Evolutionary conservation across 148 eudicot genomes (phyloP), one percentile per base, ranked within the genome.

Genomic region (Hydrangea macrophylla): DNA sequence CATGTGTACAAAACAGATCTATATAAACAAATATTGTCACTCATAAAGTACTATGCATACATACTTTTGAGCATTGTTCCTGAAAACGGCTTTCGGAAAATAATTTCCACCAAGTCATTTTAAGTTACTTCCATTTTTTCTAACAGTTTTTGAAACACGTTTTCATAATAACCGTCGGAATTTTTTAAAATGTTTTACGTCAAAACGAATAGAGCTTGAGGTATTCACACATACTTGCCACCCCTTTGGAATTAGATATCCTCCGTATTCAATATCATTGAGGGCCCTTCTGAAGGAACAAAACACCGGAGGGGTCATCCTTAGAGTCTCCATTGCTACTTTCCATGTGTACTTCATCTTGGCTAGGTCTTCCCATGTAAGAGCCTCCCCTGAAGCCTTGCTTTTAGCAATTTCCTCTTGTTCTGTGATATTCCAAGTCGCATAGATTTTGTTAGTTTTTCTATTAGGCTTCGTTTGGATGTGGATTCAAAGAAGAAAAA

Each of bases 261-360:
- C 70, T 31, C 39, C 76, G 33, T 73, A 73, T 58, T 73, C 76
- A 6, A 63, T 57, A 18, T 73, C 76, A 56, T 27, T 22, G 28
- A 65, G 30, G 3, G 39, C 50, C 36, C n/a, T 55, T 30, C 58
- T 40, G 13, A 73, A 73, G 28, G 44, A 32, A 2, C 20, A 15
- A 37, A 58, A 58, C 17, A 65, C 44, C n/a, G 58, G 51, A 58
- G 74, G 70, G 58, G 36, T 31, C 58, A 73, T 65, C 35, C 76
- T 73, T 18, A 64, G 58, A 15, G 64, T 57, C 70, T 73, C 70
- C 36, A 42, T 33, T 33, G 64, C 76, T 58, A 65, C 70, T 65
- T 59, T 44, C 70, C 76, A 73, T 40, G 75, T 73, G 64, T 73
- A 25, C 64, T 65, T 73, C 75, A 72, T 72, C 60, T 73, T 73